Base-by-base conservation (phyloP, 2,329 filamentous ascomycete genomes). In the Didymella keratinophila region DNA sequence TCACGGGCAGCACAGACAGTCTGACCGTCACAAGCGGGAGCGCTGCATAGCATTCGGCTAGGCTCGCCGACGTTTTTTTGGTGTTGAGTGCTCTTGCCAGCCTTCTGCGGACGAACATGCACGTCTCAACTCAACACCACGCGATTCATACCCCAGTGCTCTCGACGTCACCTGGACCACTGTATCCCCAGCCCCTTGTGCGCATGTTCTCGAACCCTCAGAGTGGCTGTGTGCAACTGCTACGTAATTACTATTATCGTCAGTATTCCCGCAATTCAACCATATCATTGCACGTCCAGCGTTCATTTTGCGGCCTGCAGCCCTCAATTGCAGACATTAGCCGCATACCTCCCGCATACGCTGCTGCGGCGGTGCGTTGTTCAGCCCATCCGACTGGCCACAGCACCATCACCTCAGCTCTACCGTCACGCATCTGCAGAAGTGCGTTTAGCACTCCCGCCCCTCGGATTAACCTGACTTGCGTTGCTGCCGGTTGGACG, bases 401-500 rank as follows among this genome's bases (percentile, higher is more conserved):
- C 50, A 20, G 28, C 42, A 32, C 6, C 5, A 27, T 7, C 18
- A 25, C 28, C 23, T 55, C 45, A 41, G 46, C 54, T 58, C 52
- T 44, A 49, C 52, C 42, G 52, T 56, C 56, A 41, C 50, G 47
- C 48, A 56, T 47, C 63, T 59, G 61, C 61, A 63, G 60, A 47
- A 64, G 56, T 59, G 37, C 54, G 23, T 47, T 55, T 67, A 67
- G 62, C 61, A 52, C 58, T 67, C 62, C 65, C 65, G 62, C 62
- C 61, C 60, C 61, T 67, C 64, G 56, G 51, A 53, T 57, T 60
- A 34, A 42, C 42, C 20, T n/a, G n/a, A n/a, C n/a, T n/a, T n/a
- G n/a, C n/a, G n/a, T n/a, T n/a, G n/a, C n/a, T n/a, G n/a, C n/a
- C n/a, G n/a, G 16, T 52, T 39, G 9, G 47, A 8, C 11, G 12